Evolutionary conservation across 2,329 filamentous ascomycete genomes (phyloP), one percentile per base, ranked within the genome.

Genomic region (Neofusicoccum sp.): DNA sequence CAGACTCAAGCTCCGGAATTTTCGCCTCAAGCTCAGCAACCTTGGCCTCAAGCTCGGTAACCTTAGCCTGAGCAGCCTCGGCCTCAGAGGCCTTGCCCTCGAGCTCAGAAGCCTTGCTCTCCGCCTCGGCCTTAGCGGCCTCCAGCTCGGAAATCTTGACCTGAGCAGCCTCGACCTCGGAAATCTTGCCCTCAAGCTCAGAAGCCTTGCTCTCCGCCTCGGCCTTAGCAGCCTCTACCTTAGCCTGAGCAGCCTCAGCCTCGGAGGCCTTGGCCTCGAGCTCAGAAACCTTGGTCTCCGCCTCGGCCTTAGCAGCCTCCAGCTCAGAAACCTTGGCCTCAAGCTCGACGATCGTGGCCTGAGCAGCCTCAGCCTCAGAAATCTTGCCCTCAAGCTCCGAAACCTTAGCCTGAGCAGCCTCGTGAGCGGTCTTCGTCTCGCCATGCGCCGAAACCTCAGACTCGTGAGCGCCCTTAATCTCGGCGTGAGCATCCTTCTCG

Each of bases 11-110:
- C 24, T 60, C 43, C 54, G 64, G 41, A 33, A 68, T 65, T 1
- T 8, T 65, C 14, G 67, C 64, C 40, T 68, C 65, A 20, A 71
- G 67, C 30, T 71, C 67, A 51, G 61, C 63, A 26, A 70, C 66
- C 64, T 73, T 74, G 20, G 68, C 45, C 28, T 64, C 61, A n/a
- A 71, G 66, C 24, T 70, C 67, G 47, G 60, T 63, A 28, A 69
- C 66, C 63, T 73, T 73, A n/a, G 68, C 45, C 30, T 62, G 63
- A 16, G 69, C 66, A 67, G 58, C 38, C 2, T 48, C 38, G 4
- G 49, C 40, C 41, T 38, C 33, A 14, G 60, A 26, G 16, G 48
- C 59, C 59, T 61, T 36, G 49, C 49, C 31, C 48, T 36, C 33
- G 26, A 58, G 26, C 12, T 68, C 66, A 30, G 67, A 34, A 16